Base-by-base conservation (phyloP, 2,329 filamentous ascomycete species). In the Coniella vitis region DNA sequence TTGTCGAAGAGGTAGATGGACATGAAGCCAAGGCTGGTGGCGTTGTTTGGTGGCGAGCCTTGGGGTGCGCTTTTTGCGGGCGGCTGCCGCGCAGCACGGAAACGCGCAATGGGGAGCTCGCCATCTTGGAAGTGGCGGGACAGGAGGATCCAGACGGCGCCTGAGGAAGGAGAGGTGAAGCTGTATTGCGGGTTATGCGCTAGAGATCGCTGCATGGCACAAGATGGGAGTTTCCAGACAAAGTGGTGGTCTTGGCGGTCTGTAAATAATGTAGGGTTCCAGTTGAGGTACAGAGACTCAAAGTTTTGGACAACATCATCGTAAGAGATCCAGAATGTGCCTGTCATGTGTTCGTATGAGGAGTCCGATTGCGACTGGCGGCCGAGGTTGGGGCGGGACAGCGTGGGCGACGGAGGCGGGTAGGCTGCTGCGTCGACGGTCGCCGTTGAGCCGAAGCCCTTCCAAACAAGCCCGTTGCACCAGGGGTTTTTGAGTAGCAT, bases 401-500 rank as follows among this genome's bases (percentile, higher is more conserved):
- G 32, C 1, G 51, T 53, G 9, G 51, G 51, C 16, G 51, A 53
- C 4, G 51, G 47, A 38, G 48, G 25, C 59, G 55, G 31, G 55
- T 56, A 37, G 16, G 21, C 42, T 22, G 61, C 54, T 20, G 55
- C 48, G 49, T 49, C 58, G 20, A 61, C 52, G 13, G 58, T 63
- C 7, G 61, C 56, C 9, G 64, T 63, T 9, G 66, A 67, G 4
- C 65, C 73, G 34, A 65, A 60, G 2, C 81, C 84, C 55, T 78
- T 82, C 85, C 85, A 90, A 7, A 82, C 77, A 38, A 83, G 81
- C 3, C 88, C 89, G 60, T 90, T 83, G 45, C 86, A 86, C 93
- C 93, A 98, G 2, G 93, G 93, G 60, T 98, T 98, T 67, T 98
- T 98, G 55, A 98, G 78, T 0, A 96, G 74, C 45, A 97, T 72